A percentile compares a stretch with the other conserved stretches of the same genome.
These are phyloP conservation scores for Tylopilus intermedius DNA, from an alignment of 768 basidiomycete genomes.

Conservation along the genomic window DNA sequence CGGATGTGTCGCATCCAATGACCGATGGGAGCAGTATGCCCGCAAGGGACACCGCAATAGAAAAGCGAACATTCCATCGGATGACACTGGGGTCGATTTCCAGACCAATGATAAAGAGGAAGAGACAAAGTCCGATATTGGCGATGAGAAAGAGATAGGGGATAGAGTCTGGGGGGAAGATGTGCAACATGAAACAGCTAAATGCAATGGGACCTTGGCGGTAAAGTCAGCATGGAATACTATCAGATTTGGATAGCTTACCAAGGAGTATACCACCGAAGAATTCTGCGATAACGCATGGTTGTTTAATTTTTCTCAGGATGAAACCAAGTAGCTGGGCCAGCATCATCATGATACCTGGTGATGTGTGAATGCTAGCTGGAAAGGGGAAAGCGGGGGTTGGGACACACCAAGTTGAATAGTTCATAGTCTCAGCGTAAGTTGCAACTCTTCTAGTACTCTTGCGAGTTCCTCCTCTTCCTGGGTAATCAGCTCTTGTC, in stretches of 20 bases:
- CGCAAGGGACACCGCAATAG: constrained; percentile 63
- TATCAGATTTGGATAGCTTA: constrained; percentile 33
- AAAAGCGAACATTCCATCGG: constrained; percentile 65
- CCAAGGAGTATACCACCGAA: constrained; percentile 88
- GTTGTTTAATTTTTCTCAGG: constrained; percentile 72
- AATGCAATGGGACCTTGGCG: constrained; percentile 45
- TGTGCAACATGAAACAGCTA: constrained; percentile 78
- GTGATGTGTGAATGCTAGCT: constrained; percentile 1
- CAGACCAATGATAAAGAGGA: constrained; percentile 90
- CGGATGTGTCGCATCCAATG: constrained; percentile 69
- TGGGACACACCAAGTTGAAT: constrained; percentile 61
- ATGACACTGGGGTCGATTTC: constrained; percentile 83
- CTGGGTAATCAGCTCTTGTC: constrained; percentile 23
- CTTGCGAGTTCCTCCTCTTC: constrained; percentile 66
- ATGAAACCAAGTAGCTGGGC: constrained; percentile 66
- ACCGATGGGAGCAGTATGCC: constrained; percentile 85
- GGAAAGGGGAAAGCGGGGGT: background rate
- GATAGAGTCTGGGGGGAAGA: constrained; percentile 70
- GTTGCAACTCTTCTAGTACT: constrained; percentile 55
- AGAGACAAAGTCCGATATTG: constrained; percentile 83
- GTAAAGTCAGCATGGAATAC: constrained; percentile 47
- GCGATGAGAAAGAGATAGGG: constrained; percentile 83
- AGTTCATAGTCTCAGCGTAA: constrained; percentile 59
- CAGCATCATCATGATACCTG: constrained; percentile 80
- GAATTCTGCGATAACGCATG: constrained; percentile 92